These are phyloP conservation scores for Pichia insulana DNA, from an alignment of 805 yeast species.

Conservation along the genomic window DNA sequence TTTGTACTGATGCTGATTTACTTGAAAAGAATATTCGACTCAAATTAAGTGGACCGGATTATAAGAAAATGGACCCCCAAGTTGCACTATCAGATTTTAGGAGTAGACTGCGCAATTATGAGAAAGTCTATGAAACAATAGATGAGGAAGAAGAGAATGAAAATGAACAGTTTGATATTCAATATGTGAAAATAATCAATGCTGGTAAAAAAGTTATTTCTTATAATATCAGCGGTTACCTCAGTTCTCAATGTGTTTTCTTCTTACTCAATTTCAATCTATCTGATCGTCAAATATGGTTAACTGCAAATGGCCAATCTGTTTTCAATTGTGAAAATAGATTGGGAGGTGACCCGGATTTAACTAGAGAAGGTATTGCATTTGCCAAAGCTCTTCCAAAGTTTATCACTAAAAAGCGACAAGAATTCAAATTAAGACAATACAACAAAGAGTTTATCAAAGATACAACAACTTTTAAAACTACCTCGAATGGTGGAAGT, in stretches of 20 bases:
- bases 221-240: slow-evolving; percentile 48
- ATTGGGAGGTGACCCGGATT: slow-evolving; percentile 28
- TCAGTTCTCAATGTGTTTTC: slow-evolving; percentile 49
- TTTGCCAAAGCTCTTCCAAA: slow-evolving; percentile 29
- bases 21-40: slow-evolving; percentile 78
- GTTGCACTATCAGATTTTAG: slow-evolving; percentile 75
- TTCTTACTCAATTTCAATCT: slow-evolving; percentile 37
- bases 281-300: slow-evolving; percentile 30
- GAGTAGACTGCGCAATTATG: slow-evolving; percentile 73
- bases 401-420: slow-evolving; percentile 27
- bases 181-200: slow-evolving; percentile 54
- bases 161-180: slow-evolving; percentile 38
- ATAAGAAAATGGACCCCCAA: slow-evolving; percentile 74
- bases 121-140: slow-evolving; percentile 82
- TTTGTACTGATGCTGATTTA: slow-evolving; percentile 71
- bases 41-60: slow-evolving; percentile 90
- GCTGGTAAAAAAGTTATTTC: slow-evolving; percentile 51
- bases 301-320: slow-evolving; percentile 29
- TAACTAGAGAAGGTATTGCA: slow-evolving; percentile 23
- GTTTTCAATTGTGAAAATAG: slow-evolving; percentile 19
- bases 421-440: slow-evolving; percentile 28
- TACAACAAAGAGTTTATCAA: slow-evolving; percentile 27
- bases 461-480: slow-evolving; percentile 19
- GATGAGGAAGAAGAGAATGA: slow-evolving; percentile 48
- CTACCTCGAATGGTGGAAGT: slow-evolving; percentile 7